These are phyloP conservation scores for Aschersonia sp. DNA, from an alignment of 2,329 filamentous ascomycete genomes.

Conservation along the genomic window DNA sequence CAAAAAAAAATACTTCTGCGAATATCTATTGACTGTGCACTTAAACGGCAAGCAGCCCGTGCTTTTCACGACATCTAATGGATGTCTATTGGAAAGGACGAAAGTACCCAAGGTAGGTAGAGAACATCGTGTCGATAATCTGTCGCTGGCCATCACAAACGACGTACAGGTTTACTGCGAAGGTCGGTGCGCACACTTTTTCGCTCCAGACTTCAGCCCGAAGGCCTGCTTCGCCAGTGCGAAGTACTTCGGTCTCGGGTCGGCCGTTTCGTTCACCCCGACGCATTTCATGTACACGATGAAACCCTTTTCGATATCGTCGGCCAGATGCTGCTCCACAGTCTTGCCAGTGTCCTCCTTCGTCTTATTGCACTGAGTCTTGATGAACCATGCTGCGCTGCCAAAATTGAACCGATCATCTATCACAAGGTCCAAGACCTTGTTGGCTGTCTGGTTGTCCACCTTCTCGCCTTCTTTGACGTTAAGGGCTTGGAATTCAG, in stretches of 20 bases:
- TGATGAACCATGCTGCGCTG: constrained; percentile 35
- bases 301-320: constrained; percentile 26
- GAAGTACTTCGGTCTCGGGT: constrained; percentile 25
- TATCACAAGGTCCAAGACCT: constrained; percentile 27
- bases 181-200: too few relatives aligned
- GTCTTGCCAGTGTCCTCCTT: not conserved
- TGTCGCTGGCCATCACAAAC: too few relatives aligned
- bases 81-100: too few relatives aligned
- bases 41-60: too few relatives aligned
- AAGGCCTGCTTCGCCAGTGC: constrained; percentile 32
- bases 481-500: constrained; percentile 12
- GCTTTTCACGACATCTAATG: too few relatives aligned
- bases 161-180: too few relatives aligned
- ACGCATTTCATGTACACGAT: constrained; percentile 33
- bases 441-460: constrained; percentile 8
- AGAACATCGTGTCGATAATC: too few relatives aligned
- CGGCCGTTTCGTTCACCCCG: constrained; percentile 16
- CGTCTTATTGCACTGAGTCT: constrained; percentile 22
- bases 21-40: too few relatives aligned
- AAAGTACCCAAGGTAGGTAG: too few relatives aligned
- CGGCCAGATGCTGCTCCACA: constrained; percentile 19
- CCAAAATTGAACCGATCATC: constrained; percentile 39
- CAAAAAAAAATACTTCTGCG: too few relatives aligned
- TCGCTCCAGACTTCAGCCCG: constrained; percentile 3
- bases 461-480: constrained; percentile 16